Conservation (phyloP, 129 eudicot species). For the Logfia minima region DNA sequence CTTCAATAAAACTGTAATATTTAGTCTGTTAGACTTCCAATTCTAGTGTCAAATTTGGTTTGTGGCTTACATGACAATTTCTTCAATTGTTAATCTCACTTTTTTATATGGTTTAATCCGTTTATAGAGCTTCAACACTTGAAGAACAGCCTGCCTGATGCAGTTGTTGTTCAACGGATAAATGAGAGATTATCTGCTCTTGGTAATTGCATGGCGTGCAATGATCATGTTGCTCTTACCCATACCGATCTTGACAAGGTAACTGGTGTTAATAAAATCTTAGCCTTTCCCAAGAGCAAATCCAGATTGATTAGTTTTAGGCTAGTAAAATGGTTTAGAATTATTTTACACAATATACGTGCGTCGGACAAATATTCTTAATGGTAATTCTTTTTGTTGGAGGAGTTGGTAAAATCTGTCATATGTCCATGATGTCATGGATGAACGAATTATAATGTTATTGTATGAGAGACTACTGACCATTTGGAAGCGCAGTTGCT, state of each 20-base stretch:
- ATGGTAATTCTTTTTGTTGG: too few species aligned
- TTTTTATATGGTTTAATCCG: slow-evolving; percentile 14
- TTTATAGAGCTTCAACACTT: slow-evolving; percentile 81
- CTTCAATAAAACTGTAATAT: neutral
- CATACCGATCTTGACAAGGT: slow-evolving; percentile 96
- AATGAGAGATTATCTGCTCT: slow-evolving; percentile 86
- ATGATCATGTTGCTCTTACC: slow-evolving; percentile 95
- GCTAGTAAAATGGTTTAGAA: neutral
- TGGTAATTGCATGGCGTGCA: slow-evolving; percentile 96
- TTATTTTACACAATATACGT: too few species aligned
- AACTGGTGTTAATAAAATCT: neutral
- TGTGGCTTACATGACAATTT: neutral
- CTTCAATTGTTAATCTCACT: neutral
- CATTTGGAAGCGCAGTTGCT: neutral
- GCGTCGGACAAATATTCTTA: too few species aligned
- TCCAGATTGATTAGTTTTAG: neutral
- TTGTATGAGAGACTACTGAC: too few species aligned
- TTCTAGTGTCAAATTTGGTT: neutral
- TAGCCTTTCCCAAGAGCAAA: neutral
- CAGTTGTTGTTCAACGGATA: slow-evolving; percentile 88
- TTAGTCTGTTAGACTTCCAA: neutral
- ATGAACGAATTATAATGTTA: too few species aligned
- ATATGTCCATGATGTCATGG: too few species aligned
- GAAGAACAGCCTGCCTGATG: slow-evolving; percentile 88
- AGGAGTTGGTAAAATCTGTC: too few species aligned